phyloP scores from a whole-genome alignment of 257 asterid genomes.

The Prunella vulgaris region DNA sequence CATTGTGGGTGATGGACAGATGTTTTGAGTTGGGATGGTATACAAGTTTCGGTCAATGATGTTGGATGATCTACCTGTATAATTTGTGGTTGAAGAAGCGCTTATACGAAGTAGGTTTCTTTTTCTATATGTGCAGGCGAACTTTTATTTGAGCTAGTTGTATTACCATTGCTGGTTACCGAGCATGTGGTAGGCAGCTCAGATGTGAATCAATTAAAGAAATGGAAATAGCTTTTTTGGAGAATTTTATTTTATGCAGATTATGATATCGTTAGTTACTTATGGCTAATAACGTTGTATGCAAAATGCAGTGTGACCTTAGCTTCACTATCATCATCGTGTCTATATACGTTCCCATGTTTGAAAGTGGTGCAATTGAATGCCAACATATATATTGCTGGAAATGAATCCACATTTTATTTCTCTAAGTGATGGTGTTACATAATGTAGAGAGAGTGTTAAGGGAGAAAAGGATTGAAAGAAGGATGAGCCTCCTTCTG shows the following conservation, averaged over 20 bases:
- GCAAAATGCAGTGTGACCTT: background rate
- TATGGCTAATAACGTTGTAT: background rate
- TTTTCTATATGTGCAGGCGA: background rate
- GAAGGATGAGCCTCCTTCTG: conserved; percentile 55
- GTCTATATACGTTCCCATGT: too few relatives aligned
- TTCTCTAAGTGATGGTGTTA: background rate
- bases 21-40: background rate
- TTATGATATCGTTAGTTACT: background rate
- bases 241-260: background rate
- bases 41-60: background rate
- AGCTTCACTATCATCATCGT: background rate
- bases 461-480: conserved; percentile 76
- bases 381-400: background rate
- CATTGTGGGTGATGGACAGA: background rate
- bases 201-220: background rate
- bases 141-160: background rate
- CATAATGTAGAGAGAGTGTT: background rate
- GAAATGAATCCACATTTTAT: background rate
- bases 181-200: background rate
- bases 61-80: background rate
- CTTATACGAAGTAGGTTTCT: background rate
- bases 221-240: background rate
- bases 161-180: too few relatives aligned
- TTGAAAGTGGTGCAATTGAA: too few relatives aligned
- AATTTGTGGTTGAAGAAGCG: background rate